Conservation (phyloP, 129 eudicot genomes). For the Dittrichia graveolens region DNA sequence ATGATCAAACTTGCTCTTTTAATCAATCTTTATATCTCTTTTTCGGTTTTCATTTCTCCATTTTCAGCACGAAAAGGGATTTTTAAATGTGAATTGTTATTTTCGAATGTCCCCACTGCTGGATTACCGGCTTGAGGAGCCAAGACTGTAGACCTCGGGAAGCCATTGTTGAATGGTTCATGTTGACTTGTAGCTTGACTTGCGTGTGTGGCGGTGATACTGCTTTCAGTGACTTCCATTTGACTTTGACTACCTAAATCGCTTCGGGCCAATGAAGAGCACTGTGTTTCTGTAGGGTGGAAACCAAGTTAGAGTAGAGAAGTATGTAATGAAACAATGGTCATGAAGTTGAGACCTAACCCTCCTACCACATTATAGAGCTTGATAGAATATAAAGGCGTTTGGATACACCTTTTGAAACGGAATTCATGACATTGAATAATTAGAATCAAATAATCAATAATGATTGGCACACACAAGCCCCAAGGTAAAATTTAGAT, state of each 20-base stretch:
- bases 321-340: background rate
- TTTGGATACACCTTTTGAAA: no score
- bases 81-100: constrained; percentile 35
- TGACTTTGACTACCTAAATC: constrained; percentile 45
- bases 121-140: constrained; percentile 40
- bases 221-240: constrained; percentile 34
- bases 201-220: constrained; percentile 28
- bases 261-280: constrained; percentile 62
- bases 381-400: no score
- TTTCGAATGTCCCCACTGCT: constrained; percentile 36
- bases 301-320: background rate
- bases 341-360: no score
- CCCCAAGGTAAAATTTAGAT: no score
- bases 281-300: constrained; percentile 54
- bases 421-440: no score
- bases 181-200: constrained; percentile 41
- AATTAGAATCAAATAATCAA: no score
- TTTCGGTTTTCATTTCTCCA: constrained; percentile 49
- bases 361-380: no score
- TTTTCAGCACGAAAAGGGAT: constrained; percentile 49
- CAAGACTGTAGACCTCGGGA: constrained; percentile 34
- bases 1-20: constrained; percentile 10
- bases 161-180: constrained; percentile 52
- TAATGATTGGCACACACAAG: no score
- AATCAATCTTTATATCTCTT: constrained; percentile 25